phyloP scores from a whole-genome alignment of 495 filamentous ascomycete genomes.

The Xylaria acuta region DNA sequence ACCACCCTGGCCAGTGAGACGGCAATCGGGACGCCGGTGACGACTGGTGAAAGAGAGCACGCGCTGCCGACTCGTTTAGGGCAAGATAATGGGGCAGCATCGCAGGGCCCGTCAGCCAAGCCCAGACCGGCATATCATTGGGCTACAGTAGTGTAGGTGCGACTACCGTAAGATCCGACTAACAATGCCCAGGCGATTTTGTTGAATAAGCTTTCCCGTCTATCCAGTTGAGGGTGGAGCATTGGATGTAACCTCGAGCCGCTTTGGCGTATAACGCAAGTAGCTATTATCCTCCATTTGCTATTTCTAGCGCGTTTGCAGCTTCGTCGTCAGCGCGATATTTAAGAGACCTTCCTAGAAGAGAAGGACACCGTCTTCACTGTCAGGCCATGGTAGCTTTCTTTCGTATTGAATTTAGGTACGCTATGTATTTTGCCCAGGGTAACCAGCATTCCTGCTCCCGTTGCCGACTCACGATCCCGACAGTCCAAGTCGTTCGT shows the following conservation, averaged over 20 bases:
- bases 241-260: conserved; percentile 7
- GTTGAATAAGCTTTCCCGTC: conserved; percentile 15
- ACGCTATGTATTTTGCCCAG: background rate
- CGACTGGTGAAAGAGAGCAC: conserved; percentile 3
- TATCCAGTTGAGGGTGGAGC: conserved; percentile 10
- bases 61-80: background rate
- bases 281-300: conserved; percentile 14
- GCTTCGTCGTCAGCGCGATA: conserved; percentile 12
- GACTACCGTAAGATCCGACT: conserved; percentile 7
- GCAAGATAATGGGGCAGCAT: conserved; percentile 6
- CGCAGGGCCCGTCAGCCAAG: background rate
- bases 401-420: conserved; percentile 1
- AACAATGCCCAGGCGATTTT: background rate
- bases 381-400: conserved; percentile 2
- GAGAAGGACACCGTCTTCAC: conserved; percentile 30
- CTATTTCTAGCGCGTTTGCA: conserved; percentile 14
- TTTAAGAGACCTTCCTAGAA: conserved; percentile 40
- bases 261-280: conserved; percentile 4
- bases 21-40: background rate
- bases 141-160: background rate
- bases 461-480: background rate
- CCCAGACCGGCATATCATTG: background rate
- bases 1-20: background rate
- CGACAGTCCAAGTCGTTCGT: background rate
- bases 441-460: background rate